Base-by-base conservation (phyloP, 148 eudicot genomes). In the Rhododendron kiyosumense region DNA sequence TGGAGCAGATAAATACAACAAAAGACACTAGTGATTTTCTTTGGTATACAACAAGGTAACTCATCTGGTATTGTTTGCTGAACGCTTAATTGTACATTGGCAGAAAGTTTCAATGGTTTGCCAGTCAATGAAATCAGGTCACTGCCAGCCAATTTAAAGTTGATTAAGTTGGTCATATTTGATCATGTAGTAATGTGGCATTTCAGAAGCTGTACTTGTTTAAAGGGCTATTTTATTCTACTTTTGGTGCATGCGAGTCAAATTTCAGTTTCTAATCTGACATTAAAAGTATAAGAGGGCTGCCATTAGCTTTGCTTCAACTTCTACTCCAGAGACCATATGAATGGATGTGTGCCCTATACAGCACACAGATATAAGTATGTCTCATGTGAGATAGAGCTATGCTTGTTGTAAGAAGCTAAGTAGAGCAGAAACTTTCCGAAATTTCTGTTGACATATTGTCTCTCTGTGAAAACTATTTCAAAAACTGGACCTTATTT, bases 1-100 rank as follows among this genome's bases (percentile, higher is more conserved):
- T 95, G 78, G 98, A 95, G 88, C 98, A 95, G 84, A 95, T 93
- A 84, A 88, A 91, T 24, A 91, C 90, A 48, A 91, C 93, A 14
- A 91, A 90, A 79, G 96, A 92, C 78, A 65, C 87, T 41, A 90
- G 93, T 85, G 96, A 94, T 80, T 92, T 91, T 81, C 89, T 94
- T 2, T 94, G 96, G 96, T 92, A 94, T 75, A 89, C 91, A 30
- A 94, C 92, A 28, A 91, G 92, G 94, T 92, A 91, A 91, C 13
- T 28, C n/a, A 26, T 85, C 26, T 26, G 32, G 43, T 49, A 7
- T 17, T 45, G 6, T 32, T 45, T 13, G 78, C 78, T 73, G 78
- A 73, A 73, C 13, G 18, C 43, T 38, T 41, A 45, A 7, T 41
- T 41, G 45, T 38, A 77, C 46, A 54, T 81, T 18, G 43, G 17